Evolutionary conservation across 257 asterid genomes (phyloP), one percentile per base, ranked within the genome.

Genomic region (Jaltomata sinuosa): DNA sequence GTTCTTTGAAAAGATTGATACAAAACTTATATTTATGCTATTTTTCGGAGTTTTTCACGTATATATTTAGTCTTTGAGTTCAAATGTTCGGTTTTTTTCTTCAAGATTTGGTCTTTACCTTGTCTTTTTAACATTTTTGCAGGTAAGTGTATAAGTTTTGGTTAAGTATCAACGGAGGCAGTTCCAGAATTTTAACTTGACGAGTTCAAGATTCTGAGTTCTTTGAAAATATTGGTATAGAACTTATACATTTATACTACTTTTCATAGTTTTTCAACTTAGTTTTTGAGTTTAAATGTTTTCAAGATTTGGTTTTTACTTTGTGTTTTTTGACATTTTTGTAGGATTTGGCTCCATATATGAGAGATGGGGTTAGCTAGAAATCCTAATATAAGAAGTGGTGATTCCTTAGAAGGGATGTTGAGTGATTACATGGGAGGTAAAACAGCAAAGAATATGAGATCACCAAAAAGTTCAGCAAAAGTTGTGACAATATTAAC

Each of bases 361-460:
- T 12, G 77, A 64, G 77, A 64, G 62, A 92, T 90, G 95, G 92
- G 91, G 12, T 86, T 93, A 31, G 76, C 86, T 1, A 74, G 91
- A 65, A 92, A 84, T 65, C 72, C 89, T 36, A 31, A 85, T 22
- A 76, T 32, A 57, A 89, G 90, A 84, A 96, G 92, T 69, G 94
- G 94, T 4, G 99, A 93, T 14, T 93, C 86, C 54, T 83, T 94
- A 85, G 99, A 97, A 83, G 96, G 98, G 25, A 93, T 96, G 93
- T 29, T 93, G 19, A 90, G 83, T 71, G 99, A 95, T 2, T 92
- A 90, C 82, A 91, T 92, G 78, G 97, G 97, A 50, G 95, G 93
- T 16, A 36, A 45, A 42, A 85, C 90, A 79, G 77, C 85, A 2
- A 91, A 89, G 72, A 38, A 38, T 38, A 6, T 81, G 83, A 90